Conservation (phyloP, 2,329 filamentous ascomycete genomes). For the Coleophoma crateriformis region DNA sequence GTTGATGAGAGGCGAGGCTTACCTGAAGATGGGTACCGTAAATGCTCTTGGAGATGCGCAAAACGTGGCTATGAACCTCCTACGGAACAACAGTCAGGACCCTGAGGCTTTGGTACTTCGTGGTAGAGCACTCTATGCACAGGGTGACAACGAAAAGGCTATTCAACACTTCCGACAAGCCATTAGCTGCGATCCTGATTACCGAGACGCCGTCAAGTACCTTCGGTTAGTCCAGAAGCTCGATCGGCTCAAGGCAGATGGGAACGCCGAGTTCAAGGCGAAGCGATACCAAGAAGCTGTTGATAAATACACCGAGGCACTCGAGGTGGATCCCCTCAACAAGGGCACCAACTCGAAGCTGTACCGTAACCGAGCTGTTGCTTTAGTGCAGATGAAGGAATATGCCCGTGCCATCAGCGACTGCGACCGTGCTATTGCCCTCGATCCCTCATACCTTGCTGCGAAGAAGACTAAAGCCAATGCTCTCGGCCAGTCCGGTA, state of each 20-base stretch:
- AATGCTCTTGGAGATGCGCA: slow-evolving; percentile 90
- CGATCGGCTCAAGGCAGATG: slow-evolving; percentile 88
- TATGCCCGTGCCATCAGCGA: slow-evolving; percentile 78
- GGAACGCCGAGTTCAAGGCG: slow-evolving; percentile 84
- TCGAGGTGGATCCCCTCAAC: slow-evolving; percentile 82
- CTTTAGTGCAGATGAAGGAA: slow-evolving; percentile 76
- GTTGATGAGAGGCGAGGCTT: slow-evolving; percentile 84
- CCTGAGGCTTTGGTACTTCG: slow-evolving; percentile 89
- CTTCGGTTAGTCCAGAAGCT: slow-evolving; percentile 87
- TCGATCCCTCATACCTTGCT: slow-evolving; percentile 84
- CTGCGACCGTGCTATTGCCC: slow-evolving; percentile 74
- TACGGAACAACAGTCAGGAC: slow-evolving; percentile 84
- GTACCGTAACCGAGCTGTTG: slow-evolving; percentile 86
- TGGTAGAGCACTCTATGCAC: slow-evolving; percentile 80
- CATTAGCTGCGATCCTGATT: slow-evolving; percentile 85
- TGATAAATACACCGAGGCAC: slow-evolving; percentile 75
- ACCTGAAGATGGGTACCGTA: slow-evolving; percentile 84
- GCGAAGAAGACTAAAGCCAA: slow-evolving; percentile 92
- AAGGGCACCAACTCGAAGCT: slow-evolving; percentile 93
- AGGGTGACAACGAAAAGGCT: slow-evolving; percentile 93
- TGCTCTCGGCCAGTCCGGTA: slow-evolving; percentile 75
- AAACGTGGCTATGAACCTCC: slow-evolving; percentile 81
- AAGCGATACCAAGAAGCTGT: slow-evolving; percentile 76
- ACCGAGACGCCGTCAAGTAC: slow-evolving; percentile 81
- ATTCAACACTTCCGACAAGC: slow-evolving; percentile 89